Evolutionary conservation across 2,329 filamentous ascomycete genomes (phyloP).

Genomic region (Emmonsiellopsis sp.): DNA sequence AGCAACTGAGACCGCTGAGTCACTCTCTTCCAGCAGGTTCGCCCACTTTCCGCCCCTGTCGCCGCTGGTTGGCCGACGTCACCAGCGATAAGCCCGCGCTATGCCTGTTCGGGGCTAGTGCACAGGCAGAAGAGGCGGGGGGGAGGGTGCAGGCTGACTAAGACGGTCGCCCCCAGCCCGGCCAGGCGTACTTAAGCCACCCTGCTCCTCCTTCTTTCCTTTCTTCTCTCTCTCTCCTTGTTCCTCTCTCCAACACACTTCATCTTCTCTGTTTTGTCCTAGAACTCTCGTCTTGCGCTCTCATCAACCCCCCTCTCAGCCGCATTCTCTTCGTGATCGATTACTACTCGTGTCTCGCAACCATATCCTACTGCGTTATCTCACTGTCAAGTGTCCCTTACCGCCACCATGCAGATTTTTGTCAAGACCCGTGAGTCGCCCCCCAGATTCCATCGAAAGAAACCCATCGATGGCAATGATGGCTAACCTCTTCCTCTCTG

Average conservation of each 20-base stretch:
- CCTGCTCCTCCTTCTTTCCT: slow-evolving; percentile 17
- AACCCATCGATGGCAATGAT: slow-evolving; percentile 4
- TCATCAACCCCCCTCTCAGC: slow-evolving; percentile 3
- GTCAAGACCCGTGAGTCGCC: slow-evolving; percentile 78
- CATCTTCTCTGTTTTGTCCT: not conserved
- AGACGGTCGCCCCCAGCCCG: slow-evolving; percentile 15
- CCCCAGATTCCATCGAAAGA: slow-evolving; percentile 9
- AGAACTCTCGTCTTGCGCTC: not conserved
- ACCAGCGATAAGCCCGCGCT: not conserved
- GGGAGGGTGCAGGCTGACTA: not conserved
- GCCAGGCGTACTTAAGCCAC: slow-evolving; percentile 23
- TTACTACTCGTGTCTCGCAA: slow-evolving; percentile 5
- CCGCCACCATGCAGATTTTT: slow-evolving; percentile 82
- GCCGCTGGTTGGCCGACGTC: not conserved
- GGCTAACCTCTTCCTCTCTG: slow-evolving; percentile 22
- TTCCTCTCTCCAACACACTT: slow-evolving; percentile 10
- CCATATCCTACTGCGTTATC: not conserved
- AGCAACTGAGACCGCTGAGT: not conserved
- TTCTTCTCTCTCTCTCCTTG: slow-evolving; percentile 9
- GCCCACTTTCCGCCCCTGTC: slow-evolving; percentile 10
- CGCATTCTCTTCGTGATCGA: slow-evolving; percentile 13
- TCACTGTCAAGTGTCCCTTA: slow-evolving; percentile 4
- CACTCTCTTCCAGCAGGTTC: slow-evolving; percentile 10
- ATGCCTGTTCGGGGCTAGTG: not conserved
- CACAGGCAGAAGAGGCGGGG: too few relatives aligned